A percentile compares a stretch with the other conserved stretches of the same genome.
These are phyloP conservation scores for Lachancea meyersii DNA, from an alignment of 805 yeast species.

Conservation along the genomic window DNA sequence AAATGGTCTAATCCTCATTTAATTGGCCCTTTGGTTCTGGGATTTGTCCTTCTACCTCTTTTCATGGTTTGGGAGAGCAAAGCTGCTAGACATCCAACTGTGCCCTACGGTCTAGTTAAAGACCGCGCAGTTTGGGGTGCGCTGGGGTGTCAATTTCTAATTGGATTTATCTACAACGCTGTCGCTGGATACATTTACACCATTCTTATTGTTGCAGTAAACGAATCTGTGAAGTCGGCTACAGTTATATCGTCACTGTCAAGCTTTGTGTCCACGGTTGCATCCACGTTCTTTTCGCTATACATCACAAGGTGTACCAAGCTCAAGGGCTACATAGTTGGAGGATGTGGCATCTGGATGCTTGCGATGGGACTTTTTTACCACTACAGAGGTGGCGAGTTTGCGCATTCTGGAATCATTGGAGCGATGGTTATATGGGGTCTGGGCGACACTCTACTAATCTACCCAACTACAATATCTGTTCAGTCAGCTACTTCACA, in stretches of 20 bases:
- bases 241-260: conserved; percentile 55
- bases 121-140: conserved; percentile 76
- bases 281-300: conserved; percentile 53
- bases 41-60: conserved; percentile 53
- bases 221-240: conserved; percentile 49
- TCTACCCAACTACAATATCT: conserved; percentile 57
- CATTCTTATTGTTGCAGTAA: conserved; percentile 56
- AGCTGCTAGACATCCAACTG: conserved; percentile 53
- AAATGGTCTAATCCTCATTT: conserved; percentile 56
- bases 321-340: conserved; percentile 52
- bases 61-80: conserved; percentile 52
- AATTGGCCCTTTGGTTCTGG: conserved; percentile 66
- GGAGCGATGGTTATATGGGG: conserved; percentile 49
- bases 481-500: conserved; percentile 56
- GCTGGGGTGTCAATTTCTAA: conserved; percentile 47
- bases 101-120: conserved; percentile 51
- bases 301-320: conserved; percentile 43
- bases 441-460: conserved; percentile 64
- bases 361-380: conserved; percentile 46
- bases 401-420: conserved; percentile 50
- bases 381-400: conserved; percentile 48
- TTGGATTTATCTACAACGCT: conserved; percentile 60
- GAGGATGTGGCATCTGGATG: conserved; percentile 55
- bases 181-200: conserved; percentile 65
- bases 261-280: conserved; percentile 58